Evolutionary conservation across 1,139 yeast genomes (phyloP).

Genomic region (Sugiyamaella pinicola): DNA sequence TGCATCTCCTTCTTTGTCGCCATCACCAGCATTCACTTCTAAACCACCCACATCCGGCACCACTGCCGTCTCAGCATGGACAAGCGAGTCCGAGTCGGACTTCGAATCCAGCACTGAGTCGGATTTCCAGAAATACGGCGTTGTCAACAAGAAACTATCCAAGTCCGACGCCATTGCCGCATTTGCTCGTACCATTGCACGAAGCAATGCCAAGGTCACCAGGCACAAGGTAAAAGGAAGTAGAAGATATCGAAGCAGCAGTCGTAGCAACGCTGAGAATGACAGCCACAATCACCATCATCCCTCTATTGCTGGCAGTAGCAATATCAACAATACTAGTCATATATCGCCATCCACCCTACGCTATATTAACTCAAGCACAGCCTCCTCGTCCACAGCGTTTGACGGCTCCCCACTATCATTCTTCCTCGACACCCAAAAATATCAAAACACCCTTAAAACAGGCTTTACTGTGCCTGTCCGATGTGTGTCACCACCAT

Average conservation of each 20-base stretch:
- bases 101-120: constrained; percentile 25
- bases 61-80: constrained; percentile 14
- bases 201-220: constrained; percentile 30
- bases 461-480: constrained; percentile 19
- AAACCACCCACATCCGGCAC: no score
- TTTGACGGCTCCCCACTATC: constrained; percentile 16
- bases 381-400: not conserved
- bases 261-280: not conserved
- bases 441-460: constrained; percentile 21
- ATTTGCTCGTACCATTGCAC: constrained; percentile 37
- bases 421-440: constrained; percentile 19
- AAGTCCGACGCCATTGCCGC: constrained; percentile 37
- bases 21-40: constrained; percentile 8
- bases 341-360: constrained; percentile 18
- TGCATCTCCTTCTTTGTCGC: constrained; percentile 13
- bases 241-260: constrained; percentile 1
- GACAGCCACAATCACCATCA: not conserved
- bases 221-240: constrained; percentile 11
- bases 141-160: constrained; percentile 11
- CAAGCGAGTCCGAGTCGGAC: constrained; percentile 17
- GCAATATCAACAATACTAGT: constrained; percentile 2
- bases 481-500: constrained; percentile 19
- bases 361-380: constrained; percentile 10
- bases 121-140: constrained; percentile 24
- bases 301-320: not conserved